phyloP scores from a whole-genome alignment of 164 flowering plant species.

The Brasenia schreberi region DNA sequence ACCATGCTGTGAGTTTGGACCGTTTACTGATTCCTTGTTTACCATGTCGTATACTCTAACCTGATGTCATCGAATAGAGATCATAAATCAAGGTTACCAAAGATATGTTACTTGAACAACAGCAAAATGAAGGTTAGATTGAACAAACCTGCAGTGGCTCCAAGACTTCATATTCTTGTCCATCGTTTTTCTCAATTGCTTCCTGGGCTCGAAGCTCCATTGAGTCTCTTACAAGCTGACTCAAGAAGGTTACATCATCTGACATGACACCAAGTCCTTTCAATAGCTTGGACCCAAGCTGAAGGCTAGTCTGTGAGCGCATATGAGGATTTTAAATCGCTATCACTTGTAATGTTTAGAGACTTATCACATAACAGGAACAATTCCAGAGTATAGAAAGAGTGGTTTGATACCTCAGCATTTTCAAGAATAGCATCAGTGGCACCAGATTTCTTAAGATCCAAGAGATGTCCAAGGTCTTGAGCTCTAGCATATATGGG shows the following conservation, averaged over 20 bases:
- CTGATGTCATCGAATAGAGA: constrained; percentile 13
- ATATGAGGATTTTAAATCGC: background rate
- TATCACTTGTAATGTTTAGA: background rate
- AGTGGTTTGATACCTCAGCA: constrained; percentile 46
- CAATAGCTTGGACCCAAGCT: constrained; percentile 88
- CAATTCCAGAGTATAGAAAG: background rate
- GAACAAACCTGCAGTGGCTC: constrained; percentile 67
- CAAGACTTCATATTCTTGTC: constrained; percentile 38
- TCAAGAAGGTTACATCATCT: constrained; percentile 76
- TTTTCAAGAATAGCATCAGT: constrained; percentile 90
- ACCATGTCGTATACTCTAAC: constrained; percentile 47
- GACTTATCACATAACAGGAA: background rate
- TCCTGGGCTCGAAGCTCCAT: constrained; percentile 91
- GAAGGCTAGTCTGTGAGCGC: constrained; percentile 76
- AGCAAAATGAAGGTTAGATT: background rate
- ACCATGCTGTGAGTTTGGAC: background rate
- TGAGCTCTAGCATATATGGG: constrained; percentile 92
- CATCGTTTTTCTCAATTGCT: constrained; percentile 24
- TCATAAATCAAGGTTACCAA: background rate
- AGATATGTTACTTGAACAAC: background rate
- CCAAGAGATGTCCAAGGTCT: constrained; percentile 70
- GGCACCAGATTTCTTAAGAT: constrained; percentile 90
- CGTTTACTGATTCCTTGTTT: background rate
- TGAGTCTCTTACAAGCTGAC: constrained; percentile 77
- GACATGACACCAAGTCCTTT: constrained; percentile 93